Evolutionary conservation across 2,329 filamentous ascomycete species (phyloP).

Genomic region (Truncatella angustata): DNA sequence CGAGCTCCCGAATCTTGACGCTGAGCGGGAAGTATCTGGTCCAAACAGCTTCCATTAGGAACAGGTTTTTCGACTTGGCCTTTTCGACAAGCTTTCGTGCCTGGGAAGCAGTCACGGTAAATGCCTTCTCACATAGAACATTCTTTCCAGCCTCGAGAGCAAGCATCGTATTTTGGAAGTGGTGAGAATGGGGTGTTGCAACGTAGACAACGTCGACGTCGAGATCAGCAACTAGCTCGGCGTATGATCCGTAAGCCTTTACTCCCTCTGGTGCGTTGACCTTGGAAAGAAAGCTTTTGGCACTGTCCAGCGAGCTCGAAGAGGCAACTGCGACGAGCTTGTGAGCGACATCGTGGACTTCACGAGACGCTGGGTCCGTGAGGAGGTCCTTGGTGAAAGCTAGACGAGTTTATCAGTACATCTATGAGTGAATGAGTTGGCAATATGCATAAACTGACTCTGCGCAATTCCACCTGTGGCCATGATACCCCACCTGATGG

Average conservation of each 20-base stretch:
- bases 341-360: conserved; percentile 71
- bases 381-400: conserved; percentile 77
- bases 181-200: conserved; percentile 87
- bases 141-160: conserved; percentile 80
- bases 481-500: conserved; percentile 58
- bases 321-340: conserved; percentile 78
- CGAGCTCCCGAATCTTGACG: conserved; percentile 68
- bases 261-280: conserved; percentile 67
- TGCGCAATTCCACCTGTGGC: conserved; percentile 59
- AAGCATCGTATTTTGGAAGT: conserved; percentile 90
- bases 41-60: conserved; percentile 88
- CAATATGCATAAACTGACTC: conserved; percentile 38
- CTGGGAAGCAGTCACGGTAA: conserved; percentile 81
- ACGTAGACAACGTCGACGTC: conserved; percentile 86
- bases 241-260: conserved; percentile 76
- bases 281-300: conserved; percentile 69
- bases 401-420: no score
- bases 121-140: conserved; percentile 87
- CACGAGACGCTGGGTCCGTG: conserved; percentile 67
- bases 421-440: no score
- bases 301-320: conserved; percentile 68
- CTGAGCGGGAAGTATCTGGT: conserved; percentile 85
- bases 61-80: conserved; percentile 69
- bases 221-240: conserved; percentile 74
- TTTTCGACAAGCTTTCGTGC: conserved; percentile 68